Evolutionary conservation across 345 rosid species (phyloP).

Genomic region (Populus nigra): DNA sequence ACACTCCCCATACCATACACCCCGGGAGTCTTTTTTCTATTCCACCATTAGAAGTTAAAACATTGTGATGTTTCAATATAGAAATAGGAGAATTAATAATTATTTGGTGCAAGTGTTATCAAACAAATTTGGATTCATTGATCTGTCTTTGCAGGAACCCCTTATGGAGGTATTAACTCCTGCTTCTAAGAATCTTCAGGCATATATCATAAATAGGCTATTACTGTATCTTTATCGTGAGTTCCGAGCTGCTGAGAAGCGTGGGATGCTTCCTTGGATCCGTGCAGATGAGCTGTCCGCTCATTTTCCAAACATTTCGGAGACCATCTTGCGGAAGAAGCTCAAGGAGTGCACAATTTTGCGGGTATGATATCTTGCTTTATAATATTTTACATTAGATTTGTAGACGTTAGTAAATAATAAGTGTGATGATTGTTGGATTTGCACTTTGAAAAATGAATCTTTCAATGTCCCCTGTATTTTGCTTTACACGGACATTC

Average conservation of each 20-base stretch:
- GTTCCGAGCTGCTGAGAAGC: slow-evolving; percentile 58
- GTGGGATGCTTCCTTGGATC: slow-evolving; percentile 54
- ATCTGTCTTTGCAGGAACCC: slow-evolving; percentile 64
- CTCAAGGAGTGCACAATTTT: slow-evolving; percentile 65
- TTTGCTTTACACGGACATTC: slow-evolving; percentile 21
- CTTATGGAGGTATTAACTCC: slow-evolving; percentile 92
- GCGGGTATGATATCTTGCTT: slow-evolving; percentile 46
- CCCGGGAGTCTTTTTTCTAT: not conserved
- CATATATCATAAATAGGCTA: slow-evolving; percentile 67
- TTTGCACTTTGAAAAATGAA: not conserved
- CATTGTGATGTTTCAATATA: not conserved
- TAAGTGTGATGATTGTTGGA: not conserved
- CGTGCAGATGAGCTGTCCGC: slow-evolving; percentile 64
- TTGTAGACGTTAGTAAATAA: not conserved
- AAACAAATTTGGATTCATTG: not conserved
- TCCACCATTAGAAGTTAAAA: not conserved
- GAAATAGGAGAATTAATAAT: not conserved
- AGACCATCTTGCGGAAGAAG: slow-evolving; percentile 61
- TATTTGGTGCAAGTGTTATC: not conserved
- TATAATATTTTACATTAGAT: not conserved
- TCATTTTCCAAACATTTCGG: slow-evolving; percentile 67
- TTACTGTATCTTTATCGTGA: slow-evolving; percentile 77
- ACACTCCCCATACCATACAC: not conserved
- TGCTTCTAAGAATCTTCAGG: slow-evolving; percentile 73
- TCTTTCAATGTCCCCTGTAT: not conserved